Percentiles rank a stretch among this genome's conserved stretches.
Evolutionary conservation across 2,329 filamentous ascomycete species (phyloP).

Genomic region (Exophiala dermatitidis): DNA sequence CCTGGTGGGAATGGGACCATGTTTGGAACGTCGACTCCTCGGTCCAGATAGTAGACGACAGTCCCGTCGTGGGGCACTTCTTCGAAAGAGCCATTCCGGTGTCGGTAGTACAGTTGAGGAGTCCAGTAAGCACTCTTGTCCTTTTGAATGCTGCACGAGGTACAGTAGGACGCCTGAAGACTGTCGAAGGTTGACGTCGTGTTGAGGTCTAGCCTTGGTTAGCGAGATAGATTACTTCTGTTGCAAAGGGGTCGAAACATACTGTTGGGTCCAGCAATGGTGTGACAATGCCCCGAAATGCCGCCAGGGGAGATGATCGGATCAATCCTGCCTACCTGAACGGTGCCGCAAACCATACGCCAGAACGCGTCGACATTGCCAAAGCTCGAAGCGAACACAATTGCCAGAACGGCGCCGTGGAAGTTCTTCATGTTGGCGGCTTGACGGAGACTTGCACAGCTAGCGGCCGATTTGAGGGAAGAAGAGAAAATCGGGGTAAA

Average conservation of each 20-base stretch:
- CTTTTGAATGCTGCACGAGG: constrained; percentile 69
- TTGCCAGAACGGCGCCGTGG: constrained; percentile 14
- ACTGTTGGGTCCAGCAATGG: constrained; percentile 70
- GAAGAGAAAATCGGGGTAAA: background rate
- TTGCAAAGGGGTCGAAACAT: constrained; percentile 34
- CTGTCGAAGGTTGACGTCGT: constrained; percentile 49
- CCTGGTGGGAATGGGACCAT: constrained; percentile 66
- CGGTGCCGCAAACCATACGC: constrained; percentile 75
- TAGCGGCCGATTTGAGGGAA: constrained; percentile 9
- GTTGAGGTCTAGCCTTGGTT: constrained; percentile 45
- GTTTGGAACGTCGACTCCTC: constrained; percentile 40
- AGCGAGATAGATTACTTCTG: background rate
- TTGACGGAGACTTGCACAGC: constrained; percentile 6
- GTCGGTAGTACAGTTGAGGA: constrained; percentile 68
- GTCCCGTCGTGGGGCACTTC: constrained; percentile 45
- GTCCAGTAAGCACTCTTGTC: constrained; percentile 86
- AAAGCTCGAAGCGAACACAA: constrained; percentile 16
- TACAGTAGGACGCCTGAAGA: constrained; percentile 60
- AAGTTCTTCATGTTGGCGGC: constrained; percentile 17
- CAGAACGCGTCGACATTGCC: constrained; percentile 61
- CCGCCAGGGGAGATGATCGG: constrained; percentile 61
- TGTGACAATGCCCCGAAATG: constrained; percentile 61
- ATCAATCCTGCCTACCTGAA: constrained; percentile 64
- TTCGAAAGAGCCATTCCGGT: constrained; percentile 48
- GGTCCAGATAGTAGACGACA: constrained; percentile 31